Conservation (phyloP, 108 stramenopile genomes). For the Conticribra guillardii region DNA sequence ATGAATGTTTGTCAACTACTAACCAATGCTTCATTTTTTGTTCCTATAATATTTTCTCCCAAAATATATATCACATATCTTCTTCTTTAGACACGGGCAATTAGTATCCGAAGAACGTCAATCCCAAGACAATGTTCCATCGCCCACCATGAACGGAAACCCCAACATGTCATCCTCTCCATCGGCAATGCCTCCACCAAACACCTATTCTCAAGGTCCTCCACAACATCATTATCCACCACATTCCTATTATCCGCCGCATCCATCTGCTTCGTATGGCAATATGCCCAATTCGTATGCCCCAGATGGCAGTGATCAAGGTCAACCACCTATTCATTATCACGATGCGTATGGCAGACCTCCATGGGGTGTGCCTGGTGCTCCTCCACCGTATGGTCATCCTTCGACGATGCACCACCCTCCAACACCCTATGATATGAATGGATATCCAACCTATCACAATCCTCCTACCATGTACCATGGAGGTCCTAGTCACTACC, state of each 20-base stretch:
- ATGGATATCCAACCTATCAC: constrained; percentile 8
- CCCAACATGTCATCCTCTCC: background rate
- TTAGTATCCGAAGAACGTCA: background rate
- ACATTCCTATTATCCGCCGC: background rate
- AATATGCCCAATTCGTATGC: constrained; percentile 13
- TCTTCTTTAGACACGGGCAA: background rate
- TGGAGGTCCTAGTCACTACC: constrained; percentile 7
- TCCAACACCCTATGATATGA: constrained; percentile 11
- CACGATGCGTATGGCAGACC: constrained; percentile 3
- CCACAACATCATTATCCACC: constrained; percentile 9
- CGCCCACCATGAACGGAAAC: background rate
- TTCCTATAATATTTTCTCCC: too few species aligned
- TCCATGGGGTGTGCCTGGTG: constrained; percentile 13
- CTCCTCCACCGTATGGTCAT: constrained; percentile 9
- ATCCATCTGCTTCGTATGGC: constrained; percentile 14
- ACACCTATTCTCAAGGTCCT: background rate
- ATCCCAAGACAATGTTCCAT: constrained; percentile 3
- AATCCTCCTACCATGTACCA: constrained; percentile 11
- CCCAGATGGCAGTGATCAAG: constrained; percentile 5
- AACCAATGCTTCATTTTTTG: too few species aligned
- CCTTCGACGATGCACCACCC: constrained; percentile 2
- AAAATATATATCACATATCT: background rate
- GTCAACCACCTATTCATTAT: background rate
- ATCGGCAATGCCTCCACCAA: background rate
- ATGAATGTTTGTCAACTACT: too few species aligned